Base-by-base conservation (phyloP, 1,139 yeast genomes). In the Taiozyma onychis region DNA sequence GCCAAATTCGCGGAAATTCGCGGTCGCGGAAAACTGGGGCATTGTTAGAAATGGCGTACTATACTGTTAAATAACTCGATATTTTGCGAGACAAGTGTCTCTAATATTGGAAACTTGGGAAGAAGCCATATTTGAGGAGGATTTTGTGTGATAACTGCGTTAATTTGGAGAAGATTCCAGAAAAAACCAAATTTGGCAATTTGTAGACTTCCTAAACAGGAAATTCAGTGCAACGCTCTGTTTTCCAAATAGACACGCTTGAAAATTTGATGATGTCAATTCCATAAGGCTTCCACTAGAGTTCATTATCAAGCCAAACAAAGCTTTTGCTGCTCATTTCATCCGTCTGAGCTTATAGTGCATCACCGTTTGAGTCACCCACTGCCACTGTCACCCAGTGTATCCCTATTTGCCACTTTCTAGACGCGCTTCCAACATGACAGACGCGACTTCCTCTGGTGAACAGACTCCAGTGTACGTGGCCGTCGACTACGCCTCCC, bases 181-280 rank as follows among this genome's bases (percentile, higher is more conserved):
- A 30, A 30, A n/a, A 8, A 35, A 45, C 54, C 51, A 47, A 49
- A 50, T 46, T 21, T 18, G 50, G 52, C 9, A 48, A 47, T 44
- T 13, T 28, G 46, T 51, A 39, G 54, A 51, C 55, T 53, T 48
- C 59, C 57, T n/a, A 37, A 52, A 52, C 13, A 22, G 53, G 58
- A 14, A 54, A 49, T 43, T 43, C 8, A 11, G 34, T 43, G 16
- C 18, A 18, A 2, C 24, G 8, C 11, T 43, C 18, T 18, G 10
- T 28, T 18, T n/a, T 18, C 28, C 26, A 35, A 22, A 24, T 24
- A 39, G 41, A 37, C 28, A 39, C 27, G 43, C 28, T 37, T 22
- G 24, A 37, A 37, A 37, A 37, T 21, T 37, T 37, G 41, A 8
- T 37, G 41, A 8, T 11, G n/a, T 27, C 9, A 27, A 27, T 27